These are phyloP conservation scores for Podaxis mareebaensis DNA, from an alignment of 768 basidiomycete genomes.

Conservation along the genomic window DNA sequence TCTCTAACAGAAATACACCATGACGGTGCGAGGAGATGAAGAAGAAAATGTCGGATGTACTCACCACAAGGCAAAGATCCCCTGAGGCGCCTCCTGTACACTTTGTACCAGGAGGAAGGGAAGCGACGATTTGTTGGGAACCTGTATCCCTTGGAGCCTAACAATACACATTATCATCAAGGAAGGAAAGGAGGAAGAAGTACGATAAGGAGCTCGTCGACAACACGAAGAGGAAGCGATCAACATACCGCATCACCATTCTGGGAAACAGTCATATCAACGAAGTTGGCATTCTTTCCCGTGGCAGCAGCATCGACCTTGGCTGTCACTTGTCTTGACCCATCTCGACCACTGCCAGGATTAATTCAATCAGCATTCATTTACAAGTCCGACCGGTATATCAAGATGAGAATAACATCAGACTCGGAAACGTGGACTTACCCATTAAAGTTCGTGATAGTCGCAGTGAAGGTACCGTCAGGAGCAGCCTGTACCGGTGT, in stretches of 20 bases:
- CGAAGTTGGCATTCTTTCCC: constrained; percentile 31
- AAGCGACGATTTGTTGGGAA: constrained; percentile 41
- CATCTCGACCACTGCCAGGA: constrained; percentile 35
- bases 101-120: constrained; percentile 47
- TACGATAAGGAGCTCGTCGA: background rate
- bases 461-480: constrained; percentile 42
- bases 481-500: constrained; percentile 37
- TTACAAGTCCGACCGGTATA: background rate
- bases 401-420: background rate
- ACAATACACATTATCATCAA: background rate
- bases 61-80: constrained; percentile 50
- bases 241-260: constrained; percentile 50
- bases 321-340: constrained; percentile 47
- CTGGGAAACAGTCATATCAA: constrained; percentile 36
- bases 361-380: background rate
- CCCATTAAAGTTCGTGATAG: constrained; percentile 49
- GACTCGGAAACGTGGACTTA: constrained; percentile 24
- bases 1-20: background rate
- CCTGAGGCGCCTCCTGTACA: constrained; percentile 49
- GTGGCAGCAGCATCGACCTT: constrained; percentile 47
- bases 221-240: background rate
- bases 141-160: constrained; percentile 40
- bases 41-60: constrained; percentile 16
- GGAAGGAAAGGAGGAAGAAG: background rate
- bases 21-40: background rate